Conservation (phyloP, 2,329 filamentous ascomycete genomes). For the Ophiosphaerella korrae region DNA sequence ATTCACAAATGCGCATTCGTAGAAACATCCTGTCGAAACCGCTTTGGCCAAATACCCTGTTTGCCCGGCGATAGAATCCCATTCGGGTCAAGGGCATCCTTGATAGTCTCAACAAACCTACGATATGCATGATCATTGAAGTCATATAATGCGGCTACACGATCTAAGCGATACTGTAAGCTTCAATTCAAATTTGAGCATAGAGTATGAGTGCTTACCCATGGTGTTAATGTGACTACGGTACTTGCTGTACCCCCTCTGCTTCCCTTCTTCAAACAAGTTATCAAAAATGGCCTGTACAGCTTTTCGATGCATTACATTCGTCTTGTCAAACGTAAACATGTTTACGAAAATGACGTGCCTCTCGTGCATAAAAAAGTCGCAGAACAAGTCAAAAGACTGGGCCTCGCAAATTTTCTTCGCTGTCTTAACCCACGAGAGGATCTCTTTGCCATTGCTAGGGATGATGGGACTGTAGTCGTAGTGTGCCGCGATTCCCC, state of each 20-base stretch:
- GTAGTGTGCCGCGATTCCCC: constrained; percentile 39
- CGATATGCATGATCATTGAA: constrained; percentile 41
- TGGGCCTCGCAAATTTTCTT: constrained; percentile 51
- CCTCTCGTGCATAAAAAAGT: constrained; percentile 57
- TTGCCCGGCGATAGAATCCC: constrained; percentile 40
- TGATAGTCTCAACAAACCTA: constrained; percentile 39
- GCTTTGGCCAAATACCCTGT: constrained; percentile 38
- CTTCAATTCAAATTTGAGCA: neutral
- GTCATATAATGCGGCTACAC: constrained; percentile 37
- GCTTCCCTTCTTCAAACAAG: constrained; percentile 34
- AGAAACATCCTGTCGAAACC: constrained; percentile 27
- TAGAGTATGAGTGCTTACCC: constrained; percentile 20
- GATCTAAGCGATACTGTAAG: constrained; percentile 21
- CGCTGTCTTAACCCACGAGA: constrained; percentile 51
- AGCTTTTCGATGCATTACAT: constrained; percentile 44
- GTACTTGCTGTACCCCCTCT: constrained; percentile 40
- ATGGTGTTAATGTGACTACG: constrained; percentile 39
- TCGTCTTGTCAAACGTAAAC: constrained; percentile 55
- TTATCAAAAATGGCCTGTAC: constrained; percentile 39
- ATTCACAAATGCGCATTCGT: constrained; percentile 30
- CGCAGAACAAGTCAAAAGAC: constrained; percentile 53
- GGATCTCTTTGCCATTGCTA: constrained; percentile 44
- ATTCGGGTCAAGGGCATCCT: constrained; percentile 40
- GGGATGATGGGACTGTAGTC: constrained; percentile 42
- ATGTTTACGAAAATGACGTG: constrained; percentile 56